Conservation (phyloP, 768 basidiomycete genomes). For the Hypholoma sublateritium region DNA sequence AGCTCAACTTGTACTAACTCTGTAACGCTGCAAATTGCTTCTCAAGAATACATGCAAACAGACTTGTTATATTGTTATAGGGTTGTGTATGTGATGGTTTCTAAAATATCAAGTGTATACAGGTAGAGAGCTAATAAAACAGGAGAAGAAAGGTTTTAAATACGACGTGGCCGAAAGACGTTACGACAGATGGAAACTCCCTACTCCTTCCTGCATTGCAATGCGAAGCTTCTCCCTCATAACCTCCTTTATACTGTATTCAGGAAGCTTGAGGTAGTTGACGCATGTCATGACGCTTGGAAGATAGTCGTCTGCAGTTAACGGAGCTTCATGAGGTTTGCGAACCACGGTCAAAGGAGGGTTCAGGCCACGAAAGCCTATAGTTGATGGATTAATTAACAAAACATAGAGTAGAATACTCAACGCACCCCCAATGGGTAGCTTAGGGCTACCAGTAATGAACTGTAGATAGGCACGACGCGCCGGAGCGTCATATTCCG, state of each 20-base stretch:
- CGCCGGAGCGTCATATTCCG: conserved; percentile 67
- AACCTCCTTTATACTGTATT: conserved; percentile 85
- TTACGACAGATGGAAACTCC: conserved; percentile 95
- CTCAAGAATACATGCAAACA: background rate
- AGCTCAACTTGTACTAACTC: background rate
- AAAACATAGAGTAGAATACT: background rate
- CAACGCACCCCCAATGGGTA: conserved; percentile 88
- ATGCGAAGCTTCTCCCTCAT: conserved; percentile 81
- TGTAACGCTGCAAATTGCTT: background rate
- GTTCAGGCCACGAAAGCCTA: conserved; percentile 93
- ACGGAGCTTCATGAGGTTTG: conserved; percentile 91
- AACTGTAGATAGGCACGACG: conserved; percentile 94
- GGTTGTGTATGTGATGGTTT: conserved; percentile 15
- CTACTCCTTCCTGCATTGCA: conserved; percentile 92
- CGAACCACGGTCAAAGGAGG: conserved; percentile 95
- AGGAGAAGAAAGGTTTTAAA: conserved; percentile 7
- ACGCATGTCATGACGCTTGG: conserved; percentile 99
- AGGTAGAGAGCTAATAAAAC: background rate
- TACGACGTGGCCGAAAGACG: conserved; percentile 7
- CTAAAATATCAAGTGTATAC: conserved; percentile 3
- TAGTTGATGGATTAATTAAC: background rate
- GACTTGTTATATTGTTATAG: conserved; percentile 16
- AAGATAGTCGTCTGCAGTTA: conserved; percentile 90
- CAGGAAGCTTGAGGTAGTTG: conserved; percentile 93
- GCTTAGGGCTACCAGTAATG: conserved; percentile 94